These are phyloP conservation scores for Aspergillus floridensis DNA, from an alignment of 2,329 filamentous ascomycete species.

Conservation along the genomic window DNA sequence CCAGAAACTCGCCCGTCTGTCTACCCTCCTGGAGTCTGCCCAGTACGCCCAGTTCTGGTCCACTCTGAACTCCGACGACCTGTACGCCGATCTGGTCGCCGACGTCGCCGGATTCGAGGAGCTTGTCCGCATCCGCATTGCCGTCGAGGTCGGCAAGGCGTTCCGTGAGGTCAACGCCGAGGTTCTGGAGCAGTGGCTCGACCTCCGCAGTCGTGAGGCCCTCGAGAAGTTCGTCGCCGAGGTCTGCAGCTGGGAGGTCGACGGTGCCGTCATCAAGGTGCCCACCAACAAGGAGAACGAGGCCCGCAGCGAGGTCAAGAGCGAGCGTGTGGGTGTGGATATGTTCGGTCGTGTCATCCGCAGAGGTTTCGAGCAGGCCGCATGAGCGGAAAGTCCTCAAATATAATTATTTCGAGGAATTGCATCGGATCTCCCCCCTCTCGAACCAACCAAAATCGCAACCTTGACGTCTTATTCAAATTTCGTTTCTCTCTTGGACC, in stretches of 20 bases:
- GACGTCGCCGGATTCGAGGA: slow-evolving; percentile 96
- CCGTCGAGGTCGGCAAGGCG: slow-evolving; percentile 76
- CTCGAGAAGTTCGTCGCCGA: slow-evolving; percentile 77
- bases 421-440: background rate
- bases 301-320: slow-evolving; percentile 90
- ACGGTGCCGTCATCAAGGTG: slow-evolving; percentile 64
- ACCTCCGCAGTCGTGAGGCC: slow-evolving; percentile 61
- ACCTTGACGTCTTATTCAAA: slow-evolving; percentile 7
- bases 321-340: slow-evolving; percentile 74
- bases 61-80: slow-evolving; percentile 86
- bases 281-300: slow-evolving; percentile 96
- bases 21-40: slow-evolving; percentile 82
- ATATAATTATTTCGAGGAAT: background rate
- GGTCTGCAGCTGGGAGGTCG: slow-evolving; percentile 82
- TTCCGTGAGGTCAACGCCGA: slow-evolving; percentile 69
- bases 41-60: slow-evolving; percentile 93
- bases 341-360: slow-evolving; percentile 65
- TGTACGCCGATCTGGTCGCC: slow-evolving; percentile 92
- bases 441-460: background rate
- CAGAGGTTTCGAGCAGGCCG: slow-evolving; percentile 81
- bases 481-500: slow-evolving; percentile 8
- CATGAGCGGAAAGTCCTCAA: slow-evolving; percentile 40
- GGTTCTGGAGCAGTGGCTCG: slow-evolving; percentile 73
- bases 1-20: slow-evolving; percentile 78
- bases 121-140: slow-evolving; percentile 84